A percentile compares a stretch with the other conserved stretches of the same genome.
These are phyloP conservation scores for Trypanosoma brucei DNA, from an alignment of 208 protist genomes.

Conservation along the genomic window DNA sequence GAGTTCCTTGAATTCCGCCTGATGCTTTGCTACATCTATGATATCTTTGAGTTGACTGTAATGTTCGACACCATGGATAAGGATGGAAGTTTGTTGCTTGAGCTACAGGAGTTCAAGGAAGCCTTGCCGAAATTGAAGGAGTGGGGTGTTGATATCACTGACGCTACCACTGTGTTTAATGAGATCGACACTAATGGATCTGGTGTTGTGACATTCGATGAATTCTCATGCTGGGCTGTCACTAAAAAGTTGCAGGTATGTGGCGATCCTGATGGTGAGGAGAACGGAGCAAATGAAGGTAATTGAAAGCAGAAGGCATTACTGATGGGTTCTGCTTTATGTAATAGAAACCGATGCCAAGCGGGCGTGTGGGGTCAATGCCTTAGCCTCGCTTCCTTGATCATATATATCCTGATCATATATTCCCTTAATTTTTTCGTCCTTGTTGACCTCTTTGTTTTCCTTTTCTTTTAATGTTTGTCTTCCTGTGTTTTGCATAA, in stretches of 20 bases:
- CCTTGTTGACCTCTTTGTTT: too few species aligned
- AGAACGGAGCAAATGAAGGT: too few species aligned
- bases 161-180: slow-evolving; percentile 63
- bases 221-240: slow-evolving; percentile 66
- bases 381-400: too few species aligned
- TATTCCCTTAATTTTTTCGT: too few species aligned
- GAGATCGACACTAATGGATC: slow-evolving; percentile 63
- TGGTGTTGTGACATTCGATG: slow-evolving; percentile 74
- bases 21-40: slow-evolving; percentile 54
- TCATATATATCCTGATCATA: too few species aligned
- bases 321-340: too few species aligned
- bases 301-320: too few species aligned
- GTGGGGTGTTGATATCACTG: slow-evolving; percentile 56
- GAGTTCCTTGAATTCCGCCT: slow-evolving; percentile 76
- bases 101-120: slow-evolving; percentile 60
- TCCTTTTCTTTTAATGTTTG: too few species aligned
- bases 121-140: slow-evolving; percentile 45
- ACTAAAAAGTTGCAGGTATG: slow-evolving; percentile 53
- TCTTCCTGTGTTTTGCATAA: too few species aligned
- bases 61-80: slow-evolving; percentile 85
- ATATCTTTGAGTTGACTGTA: slow-evolving; percentile 60
- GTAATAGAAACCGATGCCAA: too few species aligned
- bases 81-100: slow-evolving; percentile 62
- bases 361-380: too few species aligned
- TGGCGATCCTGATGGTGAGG: slow-evolving; percentile 44